Conservation (phyloP, 176 grass and related monocot genomes). For the Pharus latifolius region DNA sequence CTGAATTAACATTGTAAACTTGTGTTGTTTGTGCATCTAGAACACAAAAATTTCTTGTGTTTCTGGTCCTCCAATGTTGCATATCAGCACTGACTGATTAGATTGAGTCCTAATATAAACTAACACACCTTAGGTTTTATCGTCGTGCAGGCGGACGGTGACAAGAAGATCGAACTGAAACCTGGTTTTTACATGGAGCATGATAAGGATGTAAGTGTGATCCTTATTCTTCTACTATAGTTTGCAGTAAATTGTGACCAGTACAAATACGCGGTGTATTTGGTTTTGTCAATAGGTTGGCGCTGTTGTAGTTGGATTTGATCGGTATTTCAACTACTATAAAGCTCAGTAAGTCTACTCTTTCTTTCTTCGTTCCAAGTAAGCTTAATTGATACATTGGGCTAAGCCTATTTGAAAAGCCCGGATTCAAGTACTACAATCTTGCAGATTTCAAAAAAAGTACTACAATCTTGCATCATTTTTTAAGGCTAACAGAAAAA, state of each 20-base stretch:
- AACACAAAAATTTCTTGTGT: background rate
- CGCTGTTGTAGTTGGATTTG: slow-evolving; percentile 94
- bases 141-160: slow-evolving; percentile 48
- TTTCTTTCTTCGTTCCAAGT: background rate
- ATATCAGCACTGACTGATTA: background rate
- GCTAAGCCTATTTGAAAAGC: no score
- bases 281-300: slow-evolving; percentile 57
- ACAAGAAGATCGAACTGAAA: slow-evolving; percentile 94
- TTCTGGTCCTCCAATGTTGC: background rate
- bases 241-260: background rate
- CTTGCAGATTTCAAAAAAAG: no score
- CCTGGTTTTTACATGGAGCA: slow-evolving; percentile 96
- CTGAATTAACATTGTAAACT: background rate
- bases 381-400: no score
- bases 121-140: background rate
- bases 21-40: background rate
- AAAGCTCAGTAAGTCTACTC: slow-evolving; percentile 88
- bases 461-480: no score
- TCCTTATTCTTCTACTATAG: background rate
- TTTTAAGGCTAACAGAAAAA: background rate
- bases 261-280: background rate
- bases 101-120: background rate
- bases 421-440: no score
- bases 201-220: slow-evolving; percentile 69
- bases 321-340: slow-evolving; percentile 96